Percentiles rank a stretch among this genome's conserved stretches.
Evolutionary conservation across 345 rosid genomes (phyloP).

Genomic region (Ricinus communis): DNA sequence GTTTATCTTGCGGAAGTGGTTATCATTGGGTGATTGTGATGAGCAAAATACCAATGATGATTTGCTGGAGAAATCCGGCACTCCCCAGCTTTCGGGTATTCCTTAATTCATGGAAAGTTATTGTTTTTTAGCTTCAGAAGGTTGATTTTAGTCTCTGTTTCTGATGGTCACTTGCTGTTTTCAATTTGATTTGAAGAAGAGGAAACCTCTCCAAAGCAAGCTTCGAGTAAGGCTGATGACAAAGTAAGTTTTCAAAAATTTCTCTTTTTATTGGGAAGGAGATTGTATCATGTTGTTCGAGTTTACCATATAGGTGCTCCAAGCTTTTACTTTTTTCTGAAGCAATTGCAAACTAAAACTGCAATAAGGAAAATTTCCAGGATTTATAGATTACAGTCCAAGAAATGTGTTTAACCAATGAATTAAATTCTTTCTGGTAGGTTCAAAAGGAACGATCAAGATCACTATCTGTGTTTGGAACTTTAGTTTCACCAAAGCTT

Average conservation of each 20-base stretch:
- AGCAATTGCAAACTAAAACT: too few relatives aligned
- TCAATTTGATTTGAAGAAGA: conserved; percentile 34
- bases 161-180: neutral
- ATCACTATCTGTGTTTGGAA: conserved; percentile 70
- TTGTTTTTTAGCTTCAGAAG: neutral
- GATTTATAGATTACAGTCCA: neutral
- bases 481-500: conserved; percentile 87
- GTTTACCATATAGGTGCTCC: neutral
- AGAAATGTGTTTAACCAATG: neutral
- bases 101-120: conserved; percentile 2
- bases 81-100: conserved; percentile 61
- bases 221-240: conserved; percentile 36
- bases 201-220: conserved; percentile 25
- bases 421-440: conserved; percentile 24
- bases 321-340: too few relatives aligned
- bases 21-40: conserved; percentile 34
- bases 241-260: conserved; percentile 35
- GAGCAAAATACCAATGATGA: conserved; percentile 32
- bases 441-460: conserved; percentile 69
- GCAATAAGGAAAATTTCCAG: too few relatives aligned
- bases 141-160: neutral
- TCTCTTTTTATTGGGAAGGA: neutral
- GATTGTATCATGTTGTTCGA: neutral
- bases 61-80: conserved; percentile 28
- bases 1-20: conserved; percentile 76